Percentiles rank a stretch among this genome's conserved stretches.
phyloP scores from a whole-genome alignment of 225 moss, liverwort and hornwort genomes.

The Sphagnum contortum region DNA sequence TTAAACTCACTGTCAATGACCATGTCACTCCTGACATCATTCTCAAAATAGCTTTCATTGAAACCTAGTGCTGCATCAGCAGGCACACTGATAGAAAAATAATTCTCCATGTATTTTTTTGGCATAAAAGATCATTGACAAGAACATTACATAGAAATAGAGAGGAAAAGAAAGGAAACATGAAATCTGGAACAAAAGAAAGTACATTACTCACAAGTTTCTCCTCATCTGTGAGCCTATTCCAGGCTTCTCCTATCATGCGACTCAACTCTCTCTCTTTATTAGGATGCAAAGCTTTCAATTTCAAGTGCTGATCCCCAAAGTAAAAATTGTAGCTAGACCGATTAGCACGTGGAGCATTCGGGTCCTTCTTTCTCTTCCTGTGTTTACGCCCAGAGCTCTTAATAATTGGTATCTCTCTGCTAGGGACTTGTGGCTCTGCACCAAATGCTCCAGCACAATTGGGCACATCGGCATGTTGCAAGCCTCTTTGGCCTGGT shows the following conservation, averaged over 20 bases:
- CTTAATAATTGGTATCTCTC: conserved; percentile 28
- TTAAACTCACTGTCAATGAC: too few species aligned
- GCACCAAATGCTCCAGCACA: conserved; percentile 45
- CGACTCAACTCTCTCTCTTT: conserved; percentile 92
- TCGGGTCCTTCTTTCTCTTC: conserved; percentile 90
- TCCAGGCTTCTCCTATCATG: conserved; percentile 98
- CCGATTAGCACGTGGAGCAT: conserved; percentile 84
- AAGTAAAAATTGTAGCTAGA: conserved; percentile 99
- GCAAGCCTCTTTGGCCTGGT: conserved; percentile 43
- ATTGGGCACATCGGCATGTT: conserved; percentile 56
- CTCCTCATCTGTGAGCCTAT: conserved; percentile 67
- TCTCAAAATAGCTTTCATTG: too few species aligned
- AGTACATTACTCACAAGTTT: conserved; percentile 48
- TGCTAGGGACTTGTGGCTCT: conserved; percentile 24
- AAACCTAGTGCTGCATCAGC: too few species aligned
- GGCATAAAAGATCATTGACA: too few species aligned
- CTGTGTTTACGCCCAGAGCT: conserved; percentile 70
- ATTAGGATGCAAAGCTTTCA: conserved; percentile 70
- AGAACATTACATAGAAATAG: background rate
- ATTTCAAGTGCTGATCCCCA: conserved; percentile 69
- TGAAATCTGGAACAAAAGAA: background rate
- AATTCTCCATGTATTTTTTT: too few species aligned
- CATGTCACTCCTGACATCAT: too few species aligned
- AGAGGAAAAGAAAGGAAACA: too few species aligned
- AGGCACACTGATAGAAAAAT: too few species aligned